Evolutionary conservation across 78 protist genomes (phyloP).

Genomic region (Dictyostelium capitatum): DNA sequence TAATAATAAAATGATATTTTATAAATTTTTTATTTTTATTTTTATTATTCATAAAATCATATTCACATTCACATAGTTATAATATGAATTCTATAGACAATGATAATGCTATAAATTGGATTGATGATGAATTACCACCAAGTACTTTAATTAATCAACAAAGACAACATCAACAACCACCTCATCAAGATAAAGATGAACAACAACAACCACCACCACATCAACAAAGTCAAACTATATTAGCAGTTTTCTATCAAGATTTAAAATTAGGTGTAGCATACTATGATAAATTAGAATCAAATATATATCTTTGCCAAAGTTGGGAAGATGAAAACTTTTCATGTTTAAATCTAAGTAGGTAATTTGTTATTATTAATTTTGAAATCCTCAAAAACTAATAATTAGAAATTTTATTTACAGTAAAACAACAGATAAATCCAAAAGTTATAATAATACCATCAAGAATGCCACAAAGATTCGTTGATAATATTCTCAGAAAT

Average conservation of each 20-base stretch:
- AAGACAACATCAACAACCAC: neutral
- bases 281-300: slow-evolving; percentile 34
- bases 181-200: neutral
- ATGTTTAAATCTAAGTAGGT: slow-evolving; percentile 29
- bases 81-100: neutral
- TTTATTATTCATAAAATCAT: too few relatives aligned
- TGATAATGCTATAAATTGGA: slow-evolving; percentile 7
- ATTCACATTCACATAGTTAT: too few relatives aligned
- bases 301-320: slow-evolving; percentile 20
- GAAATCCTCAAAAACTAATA: neutral
- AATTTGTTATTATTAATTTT: neutral
- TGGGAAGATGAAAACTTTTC: slow-evolving; percentile 72
- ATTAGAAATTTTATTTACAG: slow-evolving; percentile 1
- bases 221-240: neutral
- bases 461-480: slow-evolving; percentile 57
- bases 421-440: slow-evolving; percentile 44
- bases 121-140: slow-evolving; percentile 48
- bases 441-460: slow-evolving; percentile 51
- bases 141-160: neutral
- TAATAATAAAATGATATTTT: too few relatives aligned
- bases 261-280: slow-evolving; percentile 54
- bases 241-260: slow-evolving; percentile 34
- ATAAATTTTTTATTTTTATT: too few relatives aligned
- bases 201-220: neutral
- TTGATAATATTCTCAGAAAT: slow-evolving; percentile 10